phyloP scores from a whole-genome alignment of 116 monocot species.

The Dioscorea cayenensis region DNA sequence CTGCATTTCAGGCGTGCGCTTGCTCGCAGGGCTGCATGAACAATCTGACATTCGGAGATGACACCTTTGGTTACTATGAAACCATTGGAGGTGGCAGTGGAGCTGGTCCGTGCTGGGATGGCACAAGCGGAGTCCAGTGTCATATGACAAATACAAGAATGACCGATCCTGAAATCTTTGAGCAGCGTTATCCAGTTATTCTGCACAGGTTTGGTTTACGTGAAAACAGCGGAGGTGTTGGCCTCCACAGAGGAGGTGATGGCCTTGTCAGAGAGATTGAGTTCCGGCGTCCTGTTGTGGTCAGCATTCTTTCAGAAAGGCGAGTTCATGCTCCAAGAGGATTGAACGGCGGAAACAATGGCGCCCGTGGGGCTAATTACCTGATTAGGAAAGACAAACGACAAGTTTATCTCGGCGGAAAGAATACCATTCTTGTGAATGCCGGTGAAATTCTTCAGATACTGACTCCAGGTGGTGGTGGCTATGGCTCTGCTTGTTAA shows the following conservation, averaged over 20 bases:
- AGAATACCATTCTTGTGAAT: conserved; percentile 69
- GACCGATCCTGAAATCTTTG: conserved; percentile 96
- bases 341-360: conserved; percentile 63
- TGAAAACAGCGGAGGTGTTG: conserved; percentile 76
- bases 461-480: conserved; percentile 94
- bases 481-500: conserved; percentile 50
- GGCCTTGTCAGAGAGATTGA: conserved; percentile 91
- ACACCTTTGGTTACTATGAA: conserved; percentile 89
- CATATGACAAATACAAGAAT: conserved; percentile 99
- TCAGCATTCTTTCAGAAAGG: conserved; percentile 88
- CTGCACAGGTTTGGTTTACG: conserved; percentile 66
- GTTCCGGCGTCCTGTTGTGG: conserved; percentile 62
- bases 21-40: conserved; percentile 98
- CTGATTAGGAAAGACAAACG: conserved; percentile 61
- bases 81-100: conserved; percentile 93
- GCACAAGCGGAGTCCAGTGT: conserved; percentile 87
- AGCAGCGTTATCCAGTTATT: conserved; percentile 88
- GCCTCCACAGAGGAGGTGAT: conserved; percentile 72
- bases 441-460: conserved; percentile 79
- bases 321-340: conserved; percentile 76
- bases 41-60: conserved; percentile 90
- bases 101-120: conserved; percentile 85
- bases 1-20: conserved; percentile 90
- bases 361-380: conserved; percentile 71
- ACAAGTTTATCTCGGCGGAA: conserved; percentile 75